Evolutionary conservation across 2,329 filamentous ascomycete species (phyloP).

Genomic region (Fragosphaeria purpurea): DNA sequence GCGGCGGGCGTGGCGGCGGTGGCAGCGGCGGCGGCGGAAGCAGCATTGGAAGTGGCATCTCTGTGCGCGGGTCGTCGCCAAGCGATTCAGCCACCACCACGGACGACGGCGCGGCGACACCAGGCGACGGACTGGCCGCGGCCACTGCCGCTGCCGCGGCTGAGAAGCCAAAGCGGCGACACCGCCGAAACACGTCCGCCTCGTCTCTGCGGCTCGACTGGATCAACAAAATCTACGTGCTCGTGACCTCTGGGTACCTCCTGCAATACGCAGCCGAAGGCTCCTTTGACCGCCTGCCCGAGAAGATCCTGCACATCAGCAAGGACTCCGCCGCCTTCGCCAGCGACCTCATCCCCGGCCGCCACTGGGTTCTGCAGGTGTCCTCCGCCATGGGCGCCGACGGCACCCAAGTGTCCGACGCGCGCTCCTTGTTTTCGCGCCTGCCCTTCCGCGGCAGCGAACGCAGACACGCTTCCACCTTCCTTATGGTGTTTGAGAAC

Average conservation of each 20-base stretch:
- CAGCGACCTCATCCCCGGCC: slow-evolving; percentile 68
- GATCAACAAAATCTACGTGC: slow-evolving; percentile 61
- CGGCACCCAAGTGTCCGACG: slow-evolving; percentile 37
- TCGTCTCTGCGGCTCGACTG: slow-evolving; percentile 47
- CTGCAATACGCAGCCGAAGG: slow-evolving; percentile 67
- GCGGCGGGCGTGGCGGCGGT: slow-evolving; percentile 23
- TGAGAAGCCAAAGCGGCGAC: slow-evolving; percentile 30
- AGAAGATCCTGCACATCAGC: slow-evolving; percentile 63
- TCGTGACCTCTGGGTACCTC: slow-evolving; percentile 61
- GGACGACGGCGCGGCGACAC: background rate
- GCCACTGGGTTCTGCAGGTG: slow-evolving; percentile 71
- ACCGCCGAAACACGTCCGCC: slow-evolving; percentile 31
- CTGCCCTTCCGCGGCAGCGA: slow-evolving; percentile 50
- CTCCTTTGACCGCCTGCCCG: slow-evolving; percentile 59
- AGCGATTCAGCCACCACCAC: slow-evolving; percentile 19
- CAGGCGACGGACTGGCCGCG: background rate
- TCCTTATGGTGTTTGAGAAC: slow-evolving; percentile 63
- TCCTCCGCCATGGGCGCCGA: slow-evolving; percentile 55
- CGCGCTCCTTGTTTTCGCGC: slow-evolving; percentile 55
- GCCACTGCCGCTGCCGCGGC: slow-evolving; percentile 21
- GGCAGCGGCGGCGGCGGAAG: background rate
- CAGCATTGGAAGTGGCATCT: no score
- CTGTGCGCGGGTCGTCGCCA: background rate
- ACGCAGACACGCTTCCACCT: slow-evolving; percentile 48
- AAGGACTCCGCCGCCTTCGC: slow-evolving; percentile 70